Evolutionary conservation across 345 rosid genomes (phyloP).

Genomic region (Citropsis articulata): DNA sequence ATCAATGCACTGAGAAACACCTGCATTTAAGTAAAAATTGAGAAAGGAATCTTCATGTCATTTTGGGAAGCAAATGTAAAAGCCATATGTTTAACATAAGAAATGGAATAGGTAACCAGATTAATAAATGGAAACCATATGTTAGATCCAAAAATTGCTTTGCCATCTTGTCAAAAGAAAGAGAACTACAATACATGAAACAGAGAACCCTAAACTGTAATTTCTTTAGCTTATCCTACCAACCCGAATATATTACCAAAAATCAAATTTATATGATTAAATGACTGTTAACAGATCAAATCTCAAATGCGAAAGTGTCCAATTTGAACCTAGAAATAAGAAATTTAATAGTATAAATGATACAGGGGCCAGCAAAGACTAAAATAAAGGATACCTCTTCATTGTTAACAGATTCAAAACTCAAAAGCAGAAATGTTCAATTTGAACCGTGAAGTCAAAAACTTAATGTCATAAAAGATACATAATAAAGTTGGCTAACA

Average conservation of each 20-base stretch:
- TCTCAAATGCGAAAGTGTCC: neutral
- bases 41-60: conserved; percentile 8
- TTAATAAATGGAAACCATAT: neutral
- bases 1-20: conserved; percentile 84
- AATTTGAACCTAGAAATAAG: neutral
- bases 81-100: neutral
- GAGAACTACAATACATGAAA: neutral
- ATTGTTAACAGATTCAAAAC: neutral
- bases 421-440: conserved; percentile 4
- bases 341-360: neutral
- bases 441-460: neutral
- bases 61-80: neutral
- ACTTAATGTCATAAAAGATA: neutral
- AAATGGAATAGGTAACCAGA: neutral
- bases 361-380: neutral
- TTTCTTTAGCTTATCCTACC: neutral
- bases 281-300: neutral
- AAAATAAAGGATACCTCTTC: conserved; percentile 57
- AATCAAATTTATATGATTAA: neutral
- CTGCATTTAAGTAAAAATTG: conserved; percentile 35
- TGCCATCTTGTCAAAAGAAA: neutral
- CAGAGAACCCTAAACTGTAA: neutral
- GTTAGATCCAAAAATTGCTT: neutral
- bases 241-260: neutral
- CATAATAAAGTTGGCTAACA: neutral